Percentiles rank a stretch among this genome's conserved stretches.
phyloP scores from a whole-genome alignment of 2,329 filamentous ascomycete genomes.

The Pseudocercospora fuligena region DNA sequence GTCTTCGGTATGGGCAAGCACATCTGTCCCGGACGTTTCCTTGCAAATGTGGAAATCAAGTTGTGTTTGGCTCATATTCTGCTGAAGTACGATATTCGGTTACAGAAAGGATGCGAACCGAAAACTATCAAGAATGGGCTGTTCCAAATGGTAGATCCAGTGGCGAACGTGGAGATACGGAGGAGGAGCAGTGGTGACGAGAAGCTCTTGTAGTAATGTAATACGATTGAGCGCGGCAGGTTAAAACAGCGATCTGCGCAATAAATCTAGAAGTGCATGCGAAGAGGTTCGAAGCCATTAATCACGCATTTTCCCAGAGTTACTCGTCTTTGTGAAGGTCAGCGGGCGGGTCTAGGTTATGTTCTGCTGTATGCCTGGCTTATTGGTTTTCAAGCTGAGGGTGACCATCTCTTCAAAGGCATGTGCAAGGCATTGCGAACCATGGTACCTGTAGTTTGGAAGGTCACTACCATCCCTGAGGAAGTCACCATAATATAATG shows the following conservation, averaged over 20 bases:
- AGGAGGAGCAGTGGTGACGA: neutral
- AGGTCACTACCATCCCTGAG: no score
- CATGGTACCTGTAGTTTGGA: no score
- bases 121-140: neutral
- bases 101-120: conserved; percentile 2
- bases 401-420: no score
- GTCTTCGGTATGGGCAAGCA: conserved; percentile 40
- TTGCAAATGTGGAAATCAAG: conserved; percentile 43
- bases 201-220: neutral
- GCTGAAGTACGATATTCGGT: conserved; percentile 39
- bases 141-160: conserved; percentile 9
- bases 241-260: neutral
- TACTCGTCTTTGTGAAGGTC: no score
- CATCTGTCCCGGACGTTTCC: conserved; percentile 44
- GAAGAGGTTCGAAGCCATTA: neutral
- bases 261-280: neutral
- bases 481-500: no score
- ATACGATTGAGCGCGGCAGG: no score
- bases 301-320: no score
- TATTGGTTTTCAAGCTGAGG: no score
- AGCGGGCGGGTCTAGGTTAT: no score
- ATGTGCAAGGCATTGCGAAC: no score
- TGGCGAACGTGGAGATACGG: neutral
- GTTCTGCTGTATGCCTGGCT: no score
- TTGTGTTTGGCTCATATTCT: conserved; percentile 38